These are phyloP conservation scores for Trametes maxima DNA, from an alignment of 768 basidiomycete genomes.

Conservation along the genomic window DNA sequence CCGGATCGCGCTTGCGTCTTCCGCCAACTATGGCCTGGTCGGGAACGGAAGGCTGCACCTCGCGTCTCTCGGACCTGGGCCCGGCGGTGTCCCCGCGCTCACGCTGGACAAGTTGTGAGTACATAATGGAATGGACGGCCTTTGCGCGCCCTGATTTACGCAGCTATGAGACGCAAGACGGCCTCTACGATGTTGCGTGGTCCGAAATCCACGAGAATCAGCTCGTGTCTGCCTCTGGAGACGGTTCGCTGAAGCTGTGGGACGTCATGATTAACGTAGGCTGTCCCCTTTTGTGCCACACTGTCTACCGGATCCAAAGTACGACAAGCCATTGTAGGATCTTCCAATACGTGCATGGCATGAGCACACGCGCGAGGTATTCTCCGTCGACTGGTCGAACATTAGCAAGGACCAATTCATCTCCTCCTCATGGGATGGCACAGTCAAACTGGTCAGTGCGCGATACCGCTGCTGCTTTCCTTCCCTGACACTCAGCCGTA, in stretches of 20 bases:
- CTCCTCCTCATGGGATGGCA: slow-evolving; percentile 92
- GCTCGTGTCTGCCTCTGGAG: slow-evolving; percentile 84
- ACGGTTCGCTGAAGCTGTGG: slow-evolving; percentile 90
- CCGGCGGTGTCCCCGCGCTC: slow-evolving; percentile 45
- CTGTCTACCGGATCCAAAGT: slow-evolving; percentile 30
- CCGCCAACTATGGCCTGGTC: slow-evolving; percentile 93
- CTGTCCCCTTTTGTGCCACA: neutral
- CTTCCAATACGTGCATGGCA: slow-evolving; percentile 91
- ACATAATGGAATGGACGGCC: slow-evolving; percentile 1
- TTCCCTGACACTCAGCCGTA: slow-evolving; percentile 35
- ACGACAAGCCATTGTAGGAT: slow-evolving; percentile 56
- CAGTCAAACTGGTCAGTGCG: slow-evolving; percentile 76
- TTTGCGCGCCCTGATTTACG: slow-evolving; percentile 43
- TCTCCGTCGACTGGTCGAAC: slow-evolving; percentile 96
- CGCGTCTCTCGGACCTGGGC: slow-evolving; percentile 53
- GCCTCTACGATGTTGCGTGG: slow-evolving; percentile 91
- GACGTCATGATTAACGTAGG: slow-evolving; percentile 83
- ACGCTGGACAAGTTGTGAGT: slow-evolving; percentile 73
- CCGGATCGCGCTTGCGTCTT: slow-evolving; percentile 76
- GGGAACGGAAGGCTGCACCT: slow-evolving; percentile 91
- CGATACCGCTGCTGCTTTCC: neutral
- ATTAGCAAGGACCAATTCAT: slow-evolving; percentile 84
- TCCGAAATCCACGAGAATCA: slow-evolving; percentile 96
- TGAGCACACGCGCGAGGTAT: slow-evolving; percentile 92
- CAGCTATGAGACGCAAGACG: slow-evolving; percentile 90